phyloP scores from a whole-genome alignment of 1,139 yeast species.

The Hanseniaspora sp. region DNA sequence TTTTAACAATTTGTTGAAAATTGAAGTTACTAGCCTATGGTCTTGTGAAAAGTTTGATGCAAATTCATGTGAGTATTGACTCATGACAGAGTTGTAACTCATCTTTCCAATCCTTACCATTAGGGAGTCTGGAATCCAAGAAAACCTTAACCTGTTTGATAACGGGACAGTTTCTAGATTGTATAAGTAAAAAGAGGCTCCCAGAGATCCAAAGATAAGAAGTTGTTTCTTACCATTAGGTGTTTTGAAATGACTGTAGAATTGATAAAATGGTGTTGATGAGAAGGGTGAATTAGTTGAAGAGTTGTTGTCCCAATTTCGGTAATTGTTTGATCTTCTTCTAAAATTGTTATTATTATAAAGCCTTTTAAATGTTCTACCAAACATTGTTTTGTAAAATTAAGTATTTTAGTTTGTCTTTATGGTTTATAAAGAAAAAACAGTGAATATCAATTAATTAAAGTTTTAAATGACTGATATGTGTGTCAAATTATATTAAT shows the following conservation, averaged over 20 bases:
- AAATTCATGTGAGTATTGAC: slow-evolving; percentile 37
- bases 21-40: slow-evolving; percentile 42
- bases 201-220: slow-evolving; percentile 27
- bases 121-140: slow-evolving; percentile 59
- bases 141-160: slow-evolving; percentile 59
- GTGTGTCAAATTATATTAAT: too few relatives aligned
- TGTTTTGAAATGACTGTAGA: neutral
- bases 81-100: slow-evolving; percentile 51
- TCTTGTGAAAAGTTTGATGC: slow-evolving; percentile 47
- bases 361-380: neutral
- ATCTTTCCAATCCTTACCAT: slow-evolving; percentile 60
- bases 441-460: too few relatives aligned
- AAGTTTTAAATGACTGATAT: neutral
- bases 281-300: too few relatives aligned
- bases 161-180: slow-evolving; percentile 76
- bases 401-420: too few relatives aligned
- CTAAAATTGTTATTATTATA: neutral
- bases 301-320: slow-evolving; percentile 4
- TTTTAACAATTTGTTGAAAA: slow-evolving; percentile 56
- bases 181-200: slow-evolving; percentile 45
- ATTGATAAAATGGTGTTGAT: neutral
- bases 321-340: slow-evolving; percentile 1
- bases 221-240: slow-evolving; percentile 16
- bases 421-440: too few relatives aligned
- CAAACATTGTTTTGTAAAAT: too few relatives aligned